phyloP scores from a whole-genome alignment of 2,329 filamentous ascomycete species.

The Xylaria multiplex region DNA sequence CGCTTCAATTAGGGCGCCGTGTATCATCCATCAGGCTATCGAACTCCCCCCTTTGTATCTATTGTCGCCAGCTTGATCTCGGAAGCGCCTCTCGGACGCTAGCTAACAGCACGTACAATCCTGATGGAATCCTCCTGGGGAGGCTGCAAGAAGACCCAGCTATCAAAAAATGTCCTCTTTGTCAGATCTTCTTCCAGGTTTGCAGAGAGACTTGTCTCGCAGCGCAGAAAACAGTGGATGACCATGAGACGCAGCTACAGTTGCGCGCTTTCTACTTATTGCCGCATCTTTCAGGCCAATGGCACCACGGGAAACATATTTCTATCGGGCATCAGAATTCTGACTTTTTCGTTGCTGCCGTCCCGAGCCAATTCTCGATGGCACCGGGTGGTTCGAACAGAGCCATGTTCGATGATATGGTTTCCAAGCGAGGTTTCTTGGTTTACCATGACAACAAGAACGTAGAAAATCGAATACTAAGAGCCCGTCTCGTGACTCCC shows the following conservation, averaged over 20 bases:
- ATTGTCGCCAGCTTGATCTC: constrained; percentile 9
- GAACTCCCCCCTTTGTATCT: neutral
- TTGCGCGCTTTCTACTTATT: constrained; percentile 18
- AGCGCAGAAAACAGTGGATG: neutral
- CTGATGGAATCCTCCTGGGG: neutral
- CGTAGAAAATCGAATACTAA: neutral
- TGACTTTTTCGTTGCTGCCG: constrained; percentile 25
- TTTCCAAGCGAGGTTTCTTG: constrained; percentile 22
- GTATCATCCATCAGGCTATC: neutral
- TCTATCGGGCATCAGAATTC: neutral
- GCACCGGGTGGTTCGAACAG: neutral
- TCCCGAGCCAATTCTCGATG: constrained; percentile 15
- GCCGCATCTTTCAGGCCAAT: constrained; percentile 6
- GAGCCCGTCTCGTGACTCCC: constrained; percentile 3
- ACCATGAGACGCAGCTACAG: neutral
- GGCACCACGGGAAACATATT: neutral
- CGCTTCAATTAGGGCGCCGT: constrained; percentile 8
- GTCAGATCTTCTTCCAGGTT: constrained; percentile 8
- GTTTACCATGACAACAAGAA: constrained; percentile 2
- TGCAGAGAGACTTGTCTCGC: constrained; percentile 15
- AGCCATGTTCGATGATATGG: constrained; percentile 16
- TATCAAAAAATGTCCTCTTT: constrained; percentile 9
- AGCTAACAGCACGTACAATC: neutral
- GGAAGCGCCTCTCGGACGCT: neutral
- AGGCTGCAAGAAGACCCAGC: constrained; percentile 13